A percentile compares a stretch with the other conserved stretches of the same genome.
Evolutionary conservation across 2,329 filamentous ascomycete genomes (phyloP).

Genomic region (Raffaelea ambrosiae): DNA sequence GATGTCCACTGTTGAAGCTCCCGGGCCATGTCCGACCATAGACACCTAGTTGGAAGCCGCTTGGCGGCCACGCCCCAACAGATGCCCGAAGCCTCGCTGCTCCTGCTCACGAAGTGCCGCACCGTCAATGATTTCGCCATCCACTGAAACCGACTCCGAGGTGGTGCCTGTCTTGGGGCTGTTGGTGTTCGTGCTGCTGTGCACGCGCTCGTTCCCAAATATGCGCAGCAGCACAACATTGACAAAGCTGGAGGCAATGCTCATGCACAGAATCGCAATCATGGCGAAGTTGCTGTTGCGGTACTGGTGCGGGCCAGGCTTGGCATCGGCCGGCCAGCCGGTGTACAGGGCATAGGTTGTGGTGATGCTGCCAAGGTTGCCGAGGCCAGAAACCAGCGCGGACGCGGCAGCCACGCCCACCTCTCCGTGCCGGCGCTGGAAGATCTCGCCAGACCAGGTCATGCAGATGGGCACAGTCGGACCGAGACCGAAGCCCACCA

Average conservation of each 20-base stretch:
- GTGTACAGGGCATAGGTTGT: constrained; percentile 87
- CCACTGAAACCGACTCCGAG: constrained; percentile 27
- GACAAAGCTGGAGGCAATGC: constrained; percentile 61
- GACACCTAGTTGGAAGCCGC: too few species aligned
- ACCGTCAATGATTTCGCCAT: constrained; percentile 46
- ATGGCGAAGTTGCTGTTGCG: constrained; percentile 79
- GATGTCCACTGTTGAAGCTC: too few species aligned
- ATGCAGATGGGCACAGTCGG: constrained; percentile 90
- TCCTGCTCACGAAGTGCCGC: constrained; percentile 49
- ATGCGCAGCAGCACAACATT: constrained; percentile 61
- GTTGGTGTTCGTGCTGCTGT: constrained; percentile 41
- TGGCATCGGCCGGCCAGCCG: constrained; percentile 71
- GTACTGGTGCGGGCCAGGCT: constrained; percentile 61
- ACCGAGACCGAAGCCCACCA: constrained; percentile 83
- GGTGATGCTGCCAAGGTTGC: constrained; percentile 76
- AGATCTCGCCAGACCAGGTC: constrained; percentile 88
- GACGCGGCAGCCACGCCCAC: constrained; percentile 82
- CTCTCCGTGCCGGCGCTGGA: constrained; percentile 81
- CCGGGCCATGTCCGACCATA: too few species aligned
- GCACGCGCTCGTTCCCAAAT: constrained; percentile 44
- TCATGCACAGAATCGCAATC: constrained; percentile 74
- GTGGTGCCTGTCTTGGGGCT: constrained; percentile 5
- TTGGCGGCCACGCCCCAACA: too few species aligned
- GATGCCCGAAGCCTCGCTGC: constrained; percentile 48
- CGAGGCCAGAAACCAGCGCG: constrained; percentile 77